A percentile compares a stretch with the other conserved stretches of the same genome.
Evolutionary conservation across 768 basidiomycete species (phyloP).

Genomic region (Amanita subjunquillea): DNA sequence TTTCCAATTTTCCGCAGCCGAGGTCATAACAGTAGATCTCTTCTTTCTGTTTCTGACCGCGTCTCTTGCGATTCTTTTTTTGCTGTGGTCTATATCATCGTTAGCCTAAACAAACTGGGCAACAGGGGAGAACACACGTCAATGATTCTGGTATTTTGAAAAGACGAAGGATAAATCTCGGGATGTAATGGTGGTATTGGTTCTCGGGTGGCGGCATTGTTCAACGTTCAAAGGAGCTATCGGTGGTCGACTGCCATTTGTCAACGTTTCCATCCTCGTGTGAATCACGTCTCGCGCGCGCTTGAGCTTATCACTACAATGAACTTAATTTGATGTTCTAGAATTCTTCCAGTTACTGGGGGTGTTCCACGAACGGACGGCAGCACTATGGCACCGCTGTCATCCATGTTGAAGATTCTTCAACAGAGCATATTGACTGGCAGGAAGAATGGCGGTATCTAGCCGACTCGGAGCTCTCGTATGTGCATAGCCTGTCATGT

Average conservation of each 20-base stretch:
- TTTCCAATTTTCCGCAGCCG: background rate
- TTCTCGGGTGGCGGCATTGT: background rate
- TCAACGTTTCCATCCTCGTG: background rate
- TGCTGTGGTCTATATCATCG: background rate
- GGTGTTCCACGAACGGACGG: too few relatives aligned
- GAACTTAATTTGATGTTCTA: background rate
- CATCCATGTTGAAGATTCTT: too few relatives aligned
- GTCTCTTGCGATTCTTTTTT: background rate
- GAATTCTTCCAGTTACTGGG: too few relatives aligned
- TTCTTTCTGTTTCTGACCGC: background rate
- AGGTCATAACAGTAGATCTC: background rate
- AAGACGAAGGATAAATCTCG: background rate
- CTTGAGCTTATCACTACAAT: background rate
- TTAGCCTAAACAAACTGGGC: background rate
- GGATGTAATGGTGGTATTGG: conserved; percentile 1
- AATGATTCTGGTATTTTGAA: background rate
- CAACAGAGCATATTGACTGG: too few relatives aligned
- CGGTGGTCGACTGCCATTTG: too few relatives aligned
- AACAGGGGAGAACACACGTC: background rate
- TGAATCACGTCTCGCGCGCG: background rate
- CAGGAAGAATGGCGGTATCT: too few relatives aligned
- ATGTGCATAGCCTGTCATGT: too few relatives aligned
- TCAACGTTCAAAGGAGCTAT: too few relatives aligned
- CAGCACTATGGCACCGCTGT: too few relatives aligned
- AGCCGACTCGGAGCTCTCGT: too few relatives aligned